Evolutionary conservation across 2,329 filamentous ascomycete species (phyloP).

Genomic region (Sphaerulina vaccinii): DNA sequence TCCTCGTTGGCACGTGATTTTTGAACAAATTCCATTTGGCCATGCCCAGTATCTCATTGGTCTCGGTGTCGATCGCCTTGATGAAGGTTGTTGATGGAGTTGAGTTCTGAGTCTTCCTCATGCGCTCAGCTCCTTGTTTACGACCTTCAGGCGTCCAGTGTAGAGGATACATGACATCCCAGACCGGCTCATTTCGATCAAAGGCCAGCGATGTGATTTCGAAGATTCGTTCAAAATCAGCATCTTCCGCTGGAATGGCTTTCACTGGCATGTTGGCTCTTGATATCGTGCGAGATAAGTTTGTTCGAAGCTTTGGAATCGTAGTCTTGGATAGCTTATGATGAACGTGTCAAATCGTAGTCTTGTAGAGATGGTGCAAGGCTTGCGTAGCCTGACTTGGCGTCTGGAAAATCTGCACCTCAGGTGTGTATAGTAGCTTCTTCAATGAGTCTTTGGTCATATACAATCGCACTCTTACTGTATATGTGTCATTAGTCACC

Average conservation of each 20-base stretch:
- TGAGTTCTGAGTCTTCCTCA: conserved; percentile 22
- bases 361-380: neutral
- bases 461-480: too few species aligned
- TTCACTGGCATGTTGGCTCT: conserved; percentile 4
- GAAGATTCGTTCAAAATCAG: conserved; percentile 34
- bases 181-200: conserved; percentile 32
- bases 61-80: conserved; percentile 33
- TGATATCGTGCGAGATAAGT: neutral
- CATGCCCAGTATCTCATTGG: conserved; percentile 33
- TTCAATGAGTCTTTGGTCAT: too few species aligned
- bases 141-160: conserved; percentile 32
- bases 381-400: neutral
- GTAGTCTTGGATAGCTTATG: neutral
- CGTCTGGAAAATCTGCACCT: neutral
- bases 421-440: too few species aligned
- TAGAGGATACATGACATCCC: conserved; percentile 29
- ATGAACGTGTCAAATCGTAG: neutral
- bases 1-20: conserved; percentile 11
- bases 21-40: conserved; percentile 36
- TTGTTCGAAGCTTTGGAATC: neutral
- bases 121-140: conserved; percentile 26
- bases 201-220: conserved; percentile 33
- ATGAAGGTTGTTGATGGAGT: conserved; percentile 31
- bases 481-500: too few species aligned
- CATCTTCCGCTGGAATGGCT: conserved; percentile 27